Evolutionary conservation across 805 yeast species (phyloP), one percentile per base, ranked within the genome.

Genomic region (Candida adriatica): DNA sequence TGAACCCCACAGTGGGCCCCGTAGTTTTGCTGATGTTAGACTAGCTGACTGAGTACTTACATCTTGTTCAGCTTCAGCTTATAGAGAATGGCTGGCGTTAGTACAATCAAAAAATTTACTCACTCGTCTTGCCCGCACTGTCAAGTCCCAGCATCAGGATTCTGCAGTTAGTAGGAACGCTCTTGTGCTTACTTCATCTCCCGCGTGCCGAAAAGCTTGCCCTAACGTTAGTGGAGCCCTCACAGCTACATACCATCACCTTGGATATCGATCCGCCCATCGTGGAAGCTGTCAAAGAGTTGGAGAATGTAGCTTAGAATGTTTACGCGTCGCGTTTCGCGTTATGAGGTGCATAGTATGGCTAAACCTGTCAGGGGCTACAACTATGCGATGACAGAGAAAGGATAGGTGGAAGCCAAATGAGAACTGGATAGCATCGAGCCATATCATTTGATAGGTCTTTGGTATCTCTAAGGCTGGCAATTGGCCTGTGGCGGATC

Each of bases 1-100:
- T 88, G 64, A 88, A 88, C 2, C 96, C 96, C 15, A 86, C 94
- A 0, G 95, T 88, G 15, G 96, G 96, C 5, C 86, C 92, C 0
- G 95, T 83, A 26, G 83, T 75, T 39, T 70, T 69, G 33, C 31
- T 28, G 22, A 19, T 8, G 22, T 8, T 8, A 19, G 22, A 19
- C 10, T 9, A 13, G n/a, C n/a, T n/a, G n/a, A n/a, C n/a, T n/a
- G n/a, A n/a, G n/a, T n/a, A 13, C 31, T 20, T 17, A 23, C 31
- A 82, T 70, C 49, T 73, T 83, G 37, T 88, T 87, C 39, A 82
- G 61, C 54, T 84, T 84, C 49, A 87, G 64, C 56, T 83, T 84
- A 64, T 86, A 86, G 30, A 87, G 68, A 37, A 87, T 84, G 8
- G 95, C 39, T 36, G 18, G 13, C 6, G 27, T 23, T 28, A 28